Evolutionary conservation across 2,329 filamentous ascomycete genomes (phyloP).

Genomic region (Nannizziopsis barbatae): DNA sequence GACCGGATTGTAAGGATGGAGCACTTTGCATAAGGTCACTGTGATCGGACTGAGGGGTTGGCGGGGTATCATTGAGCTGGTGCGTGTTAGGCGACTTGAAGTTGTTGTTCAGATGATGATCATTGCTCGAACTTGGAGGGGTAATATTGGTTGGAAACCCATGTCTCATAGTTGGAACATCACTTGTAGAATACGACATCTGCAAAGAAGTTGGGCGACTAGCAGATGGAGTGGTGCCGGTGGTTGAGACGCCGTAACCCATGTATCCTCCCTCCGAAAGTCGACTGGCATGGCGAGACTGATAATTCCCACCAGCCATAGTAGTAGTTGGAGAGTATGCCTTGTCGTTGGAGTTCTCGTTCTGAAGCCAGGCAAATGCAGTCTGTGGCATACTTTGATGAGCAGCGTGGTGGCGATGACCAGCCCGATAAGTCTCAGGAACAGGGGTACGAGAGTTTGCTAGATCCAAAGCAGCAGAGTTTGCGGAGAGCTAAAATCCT

Average conservation of each 20-base stretch:
- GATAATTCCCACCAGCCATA: slow-evolving; percentile 8
- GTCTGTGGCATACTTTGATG: slow-evolving; percentile 51
- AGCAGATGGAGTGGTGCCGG: slow-evolving; percentile 17
- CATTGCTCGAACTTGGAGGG: slow-evolving; percentile 48
- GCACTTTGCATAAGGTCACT: slow-evolving; percentile 42
- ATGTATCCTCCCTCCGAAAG: slow-evolving; percentile 33
- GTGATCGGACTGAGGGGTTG: slow-evolving; percentile 25
- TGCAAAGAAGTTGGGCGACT: slow-evolving; percentile 46
- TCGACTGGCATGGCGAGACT: slow-evolving; percentile 30
- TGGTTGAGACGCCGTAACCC: not conserved
- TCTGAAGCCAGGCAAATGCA: slow-evolving; percentile 34
- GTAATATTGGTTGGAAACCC: slow-evolving; percentile 36
- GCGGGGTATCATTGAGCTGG: slow-evolving; percentile 35
- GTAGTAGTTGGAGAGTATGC: slow-evolving; percentile 16
- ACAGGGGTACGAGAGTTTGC: slow-evolving; percentile 58
- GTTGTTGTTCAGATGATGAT: slow-evolving; percentile 29
- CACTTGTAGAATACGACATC: slow-evolving; percentile 80
- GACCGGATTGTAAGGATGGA: slow-evolving; percentile 55
- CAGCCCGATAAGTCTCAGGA: slow-evolving; percentile 54
- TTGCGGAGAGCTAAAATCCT: slow-evolving; percentile 56
- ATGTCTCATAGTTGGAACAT: slow-evolving; percentile 71
- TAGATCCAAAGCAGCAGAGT: slow-evolving; percentile 69
- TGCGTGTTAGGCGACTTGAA: slow-evolving; percentile 56
- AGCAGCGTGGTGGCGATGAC: slow-evolving; percentile 57
- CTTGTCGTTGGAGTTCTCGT: slow-evolving; percentile 26